Conservation (phyloP, 2,329 filamentous ascomycete species). For the Talaromyces rugulosus region DNA sequence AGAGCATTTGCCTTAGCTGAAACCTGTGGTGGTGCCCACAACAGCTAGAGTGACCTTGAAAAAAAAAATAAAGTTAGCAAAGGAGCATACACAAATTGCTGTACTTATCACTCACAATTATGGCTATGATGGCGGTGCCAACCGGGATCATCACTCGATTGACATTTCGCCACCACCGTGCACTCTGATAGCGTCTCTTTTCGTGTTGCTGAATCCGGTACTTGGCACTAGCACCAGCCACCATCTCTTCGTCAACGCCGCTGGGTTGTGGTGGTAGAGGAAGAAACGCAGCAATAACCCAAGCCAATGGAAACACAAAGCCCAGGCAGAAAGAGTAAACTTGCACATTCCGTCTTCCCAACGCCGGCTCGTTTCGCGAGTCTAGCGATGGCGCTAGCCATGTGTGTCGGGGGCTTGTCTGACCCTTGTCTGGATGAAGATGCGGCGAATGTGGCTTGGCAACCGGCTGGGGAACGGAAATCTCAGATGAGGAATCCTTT, state of each 20-base stretch:
- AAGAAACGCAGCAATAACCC: constrained; percentile 74
- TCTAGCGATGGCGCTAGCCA: constrained; percentile 72
- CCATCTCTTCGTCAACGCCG: constrained; percentile 48
- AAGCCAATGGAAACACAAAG: constrained; percentile 77
- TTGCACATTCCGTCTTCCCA: constrained; percentile 68
- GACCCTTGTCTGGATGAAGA: constrained; percentile 59
- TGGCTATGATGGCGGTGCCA: constrained; percentile 52
- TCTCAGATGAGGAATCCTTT: constrained; percentile 24
- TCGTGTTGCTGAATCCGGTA: constrained; percentile 42
- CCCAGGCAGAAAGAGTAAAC: constrained; percentile 70
- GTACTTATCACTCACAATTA: constrained; percentile 45
- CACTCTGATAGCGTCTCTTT: constrained; percentile 52
- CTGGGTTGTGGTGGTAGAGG: constrained; percentile 62
- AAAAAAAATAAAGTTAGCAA: not conserved
- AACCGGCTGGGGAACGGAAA: constrained; percentile 35
- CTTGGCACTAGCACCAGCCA: constrained; percentile 42
- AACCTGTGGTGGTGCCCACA: constrained; percentile 15
- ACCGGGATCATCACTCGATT: constrained; percentile 59
- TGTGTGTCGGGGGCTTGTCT: constrained; percentile 51
- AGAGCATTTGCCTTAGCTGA: not conserved
- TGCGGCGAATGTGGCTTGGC: constrained; percentile 71
- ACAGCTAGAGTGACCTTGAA: constrained; percentile 12
- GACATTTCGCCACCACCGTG: constrained; percentile 61
- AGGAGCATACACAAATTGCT: not conserved
- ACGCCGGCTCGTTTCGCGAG: constrained; percentile 58